phyloP scores from a whole-genome alignment of 83 land plant species.

The Thuja plicata region DNA sequence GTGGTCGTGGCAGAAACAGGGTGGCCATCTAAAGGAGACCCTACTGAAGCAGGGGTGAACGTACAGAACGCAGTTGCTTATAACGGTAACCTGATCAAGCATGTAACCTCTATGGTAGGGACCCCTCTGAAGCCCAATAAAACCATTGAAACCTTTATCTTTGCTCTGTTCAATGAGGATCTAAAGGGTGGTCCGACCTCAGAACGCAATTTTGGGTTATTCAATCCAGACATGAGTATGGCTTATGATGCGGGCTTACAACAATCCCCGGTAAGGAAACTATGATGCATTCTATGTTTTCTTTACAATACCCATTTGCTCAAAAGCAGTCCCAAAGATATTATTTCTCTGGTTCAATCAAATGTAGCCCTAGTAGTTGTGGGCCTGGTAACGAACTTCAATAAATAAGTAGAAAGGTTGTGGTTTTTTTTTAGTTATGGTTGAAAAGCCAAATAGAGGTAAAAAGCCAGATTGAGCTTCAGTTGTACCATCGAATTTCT shows the following conservation, averaged over 20 bases:
- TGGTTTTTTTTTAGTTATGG: not conserved
- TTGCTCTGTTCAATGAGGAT: constrained; percentile 72
- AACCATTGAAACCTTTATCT: constrained; percentile 67
- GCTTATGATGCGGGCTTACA: constrained; percentile 42
- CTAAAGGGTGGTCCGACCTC: constrained; percentile 54
- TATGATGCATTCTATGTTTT: constrained; percentile 12
- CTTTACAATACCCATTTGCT: not conserved
- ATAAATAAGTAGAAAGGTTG: not conserved
- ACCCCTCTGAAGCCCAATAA: constrained; percentile 76
- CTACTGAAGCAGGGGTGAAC: constrained; percentile 52
- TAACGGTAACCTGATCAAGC: constrained; percentile 48
- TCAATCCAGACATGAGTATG: constrained; percentile 42
- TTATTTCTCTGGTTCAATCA: not conserved
- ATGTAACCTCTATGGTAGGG: constrained; percentile 52
- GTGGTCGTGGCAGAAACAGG: constrained; percentile 79
- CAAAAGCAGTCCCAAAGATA: not conserved
- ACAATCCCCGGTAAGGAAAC: constrained; percentile 1
- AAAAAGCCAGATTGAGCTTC: not conserved
- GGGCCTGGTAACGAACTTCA: not conserved
- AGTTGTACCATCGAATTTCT: not conserved
- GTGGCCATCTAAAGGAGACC: constrained; percentile 73
- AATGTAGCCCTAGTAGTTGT: not conserved
- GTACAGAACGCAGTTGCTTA: constrained; percentile 65
- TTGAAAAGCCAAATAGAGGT: not conserved
- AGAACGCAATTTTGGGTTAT: constrained; percentile 56